These are phyloP conservation scores for Strobilomyces confusus DNA, from an alignment of 768 basidiomycete species.

Conservation along the genomic window DNA sequence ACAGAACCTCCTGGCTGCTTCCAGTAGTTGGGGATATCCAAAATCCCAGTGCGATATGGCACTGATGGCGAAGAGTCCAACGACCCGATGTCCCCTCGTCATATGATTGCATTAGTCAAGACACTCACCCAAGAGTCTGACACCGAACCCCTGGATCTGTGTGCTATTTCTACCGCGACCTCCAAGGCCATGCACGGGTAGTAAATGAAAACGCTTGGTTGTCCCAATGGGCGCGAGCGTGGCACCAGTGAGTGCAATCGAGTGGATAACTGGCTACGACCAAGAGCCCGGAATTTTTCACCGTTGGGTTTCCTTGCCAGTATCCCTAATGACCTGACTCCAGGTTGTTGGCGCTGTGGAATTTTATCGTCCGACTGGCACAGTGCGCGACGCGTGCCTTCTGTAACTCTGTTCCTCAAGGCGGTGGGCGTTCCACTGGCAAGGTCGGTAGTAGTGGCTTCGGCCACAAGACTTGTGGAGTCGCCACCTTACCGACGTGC, in stretches of 20 bases:
- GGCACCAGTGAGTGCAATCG: slow-evolving; percentile 21
- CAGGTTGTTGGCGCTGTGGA: slow-evolving; percentile 2
- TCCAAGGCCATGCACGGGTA: slow-evolving; percentile 1
- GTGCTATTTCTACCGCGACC: slow-evolving; percentile 3
- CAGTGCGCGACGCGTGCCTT: neutral
- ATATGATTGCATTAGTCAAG: slow-evolving; percentile 25
- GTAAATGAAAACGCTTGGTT: slow-evolving; percentile 10
- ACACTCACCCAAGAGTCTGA: slow-evolving; percentile 27
- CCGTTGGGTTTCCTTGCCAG: slow-evolving; percentile 18
- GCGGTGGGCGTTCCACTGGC: slow-evolving; percentile 3
- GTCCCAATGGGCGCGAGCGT: slow-evolving; percentile 15
- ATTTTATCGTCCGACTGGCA: neutral
- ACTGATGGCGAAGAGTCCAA: neutral
- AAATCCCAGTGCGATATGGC: neutral
- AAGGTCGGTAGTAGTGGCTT: neutral
- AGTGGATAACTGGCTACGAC: slow-evolving; percentile 19
- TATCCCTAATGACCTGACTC: slow-evolving; percentile 2
- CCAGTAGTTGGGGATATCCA: slow-evolving; percentile 6
- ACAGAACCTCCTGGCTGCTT: slow-evolving; percentile 1
- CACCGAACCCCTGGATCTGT: neutral
- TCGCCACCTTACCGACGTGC: neutral
- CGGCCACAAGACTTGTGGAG: slow-evolving; percentile 13
- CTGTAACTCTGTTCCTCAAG: slow-evolving; percentile 11
- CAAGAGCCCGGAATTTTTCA: slow-evolving; percentile 26
- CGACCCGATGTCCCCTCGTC: slow-evolving; percentile 20